Evolutionary conservation across 1,284 basidiomycete genomes (phyloP).

Genomic region (Trametes polyzona): DNA sequence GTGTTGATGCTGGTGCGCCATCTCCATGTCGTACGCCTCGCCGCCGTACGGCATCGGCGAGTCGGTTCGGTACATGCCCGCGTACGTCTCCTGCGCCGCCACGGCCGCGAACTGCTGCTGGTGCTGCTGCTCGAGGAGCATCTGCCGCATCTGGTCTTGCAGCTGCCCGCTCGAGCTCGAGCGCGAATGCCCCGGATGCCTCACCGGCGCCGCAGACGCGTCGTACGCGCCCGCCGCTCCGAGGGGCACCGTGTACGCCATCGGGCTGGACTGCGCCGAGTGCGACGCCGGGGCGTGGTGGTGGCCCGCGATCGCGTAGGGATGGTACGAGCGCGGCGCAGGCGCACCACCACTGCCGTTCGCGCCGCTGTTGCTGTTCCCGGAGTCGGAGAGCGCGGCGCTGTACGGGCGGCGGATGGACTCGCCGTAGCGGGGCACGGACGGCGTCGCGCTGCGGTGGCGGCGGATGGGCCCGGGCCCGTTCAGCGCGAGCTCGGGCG

Average conservation of each 20-base stretch:
- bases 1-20: conserved; percentile 13
- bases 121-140: conserved; percentile 32
- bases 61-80: conserved; percentile 31
- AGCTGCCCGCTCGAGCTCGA: conserved; percentile 35
- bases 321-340: conserved; percentile 51
- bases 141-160: conserved; percentile 38
- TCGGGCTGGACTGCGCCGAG: conserved; percentile 63
- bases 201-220: not conserved
- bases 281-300: conserved; percentile 31
- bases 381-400: conserved; percentile 44
- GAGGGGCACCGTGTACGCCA: conserved; percentile 52
- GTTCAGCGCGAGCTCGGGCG: conserved; percentile 39
- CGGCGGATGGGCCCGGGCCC: conserved; percentile 63
- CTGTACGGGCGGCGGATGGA: conserved; percentile 55
- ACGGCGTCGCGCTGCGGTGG: conserved; percentile 77
- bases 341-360: not conserved
- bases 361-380: conserved; percentile 5
- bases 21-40: conserved; percentile 29
- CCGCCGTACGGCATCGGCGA: conserved; percentile 34
- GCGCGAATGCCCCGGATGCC: conserved; percentile 17
- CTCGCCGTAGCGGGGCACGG: conserved; percentile 52
- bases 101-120: conserved; percentile 9
- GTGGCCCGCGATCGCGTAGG: conserved; percentile 47
- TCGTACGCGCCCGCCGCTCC: conserved; percentile 28
- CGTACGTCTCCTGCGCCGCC: conserved; percentile 12